A percentile compares a stretch with the other conserved stretches of the same genome.
phyloP scores from a whole-genome alignment of 345 rosid genomes.

The sweet orange (Citrus sinensis) region DNA sequence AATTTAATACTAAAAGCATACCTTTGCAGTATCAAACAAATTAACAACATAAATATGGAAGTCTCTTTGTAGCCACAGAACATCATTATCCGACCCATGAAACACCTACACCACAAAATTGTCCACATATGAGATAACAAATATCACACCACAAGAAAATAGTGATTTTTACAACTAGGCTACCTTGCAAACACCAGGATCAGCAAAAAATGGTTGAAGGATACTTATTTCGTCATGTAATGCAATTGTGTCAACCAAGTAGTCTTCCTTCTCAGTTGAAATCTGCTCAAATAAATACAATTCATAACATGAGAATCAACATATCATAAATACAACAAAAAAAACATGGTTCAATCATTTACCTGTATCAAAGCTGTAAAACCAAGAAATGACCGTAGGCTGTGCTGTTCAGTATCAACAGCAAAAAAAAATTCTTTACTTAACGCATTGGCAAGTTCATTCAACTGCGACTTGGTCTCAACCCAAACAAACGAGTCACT shows the following conservation, averaged over 20 bases:
- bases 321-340: not conserved
- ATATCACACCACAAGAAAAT: not conserved
- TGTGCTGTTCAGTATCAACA: slow-evolving; percentile 94
- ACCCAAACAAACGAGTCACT: slow-evolving; percentile 61
- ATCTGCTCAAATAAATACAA: slow-evolving; percentile 35
- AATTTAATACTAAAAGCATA: slow-evolving; percentile 15
- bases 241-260: slow-evolving; percentile 72
- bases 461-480: slow-evolving; percentile 55
- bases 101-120: slow-evolving; percentile 58
- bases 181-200: slow-evolving; percentile 85
- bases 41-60: slow-evolving; percentile 90
- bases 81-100: slow-evolving; percentile 94
- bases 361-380: slow-evolving; percentile 93
- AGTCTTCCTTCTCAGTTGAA: slow-evolving; percentile 61
- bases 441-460: slow-evolving; percentile 59
- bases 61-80: slow-evolving; percentile 94
- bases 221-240: slow-evolving; percentile 73
- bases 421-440: slow-evolving; percentile 52
- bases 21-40: slow-evolving; percentile 95
- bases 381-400: slow-evolving; percentile 76
- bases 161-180: not conserved
- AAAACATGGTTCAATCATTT: not conserved
- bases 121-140: not conserved
- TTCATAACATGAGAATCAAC: not conserved
- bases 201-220: slow-evolving; percentile 68